A percentile compares a stretch with the other conserved stretches of the same genome.
Conservation (phyloP, 768 basidiomycete genomes). For the Cyclocybe cylindracea region DNA sequence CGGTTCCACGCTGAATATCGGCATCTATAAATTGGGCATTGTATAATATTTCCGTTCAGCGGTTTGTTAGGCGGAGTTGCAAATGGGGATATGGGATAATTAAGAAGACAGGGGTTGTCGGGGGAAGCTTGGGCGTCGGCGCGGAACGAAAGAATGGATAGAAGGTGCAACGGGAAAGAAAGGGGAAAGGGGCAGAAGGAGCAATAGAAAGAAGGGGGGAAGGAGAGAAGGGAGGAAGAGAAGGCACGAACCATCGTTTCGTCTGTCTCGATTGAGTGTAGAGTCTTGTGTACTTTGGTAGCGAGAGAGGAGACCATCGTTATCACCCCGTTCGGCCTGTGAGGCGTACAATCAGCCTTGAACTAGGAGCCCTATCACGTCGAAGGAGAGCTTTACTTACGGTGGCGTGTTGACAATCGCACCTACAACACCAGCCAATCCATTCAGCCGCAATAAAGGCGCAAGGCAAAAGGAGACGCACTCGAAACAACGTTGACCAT, state of each 20-base stretch:
- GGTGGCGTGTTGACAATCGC: constrained; percentile 96
- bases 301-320: constrained; percentile 80
- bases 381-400: constrained; percentile 40
- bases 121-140: too few relatives aligned
- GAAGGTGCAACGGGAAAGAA: neutral
- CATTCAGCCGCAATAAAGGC: neutral
- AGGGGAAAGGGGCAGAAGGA: neutral
- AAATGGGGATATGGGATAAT: too few relatives aligned
- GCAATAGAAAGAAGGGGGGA: neutral
- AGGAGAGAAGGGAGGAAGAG: neutral
- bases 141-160: too few relatives aligned
- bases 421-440: constrained; percentile 34
- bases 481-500: constrained; percentile 91
- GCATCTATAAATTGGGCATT: constrained; percentile 55
- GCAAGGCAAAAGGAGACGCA: constrained; percentile 29
- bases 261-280: constrained; percentile 83
- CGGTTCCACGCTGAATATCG: constrained; percentile 68
- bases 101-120: too few relatives aligned
- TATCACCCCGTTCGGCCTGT: constrained; percentile 72
- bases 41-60: too few relatives aligned
- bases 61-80: too few relatives aligned
- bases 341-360: constrained; percentile 10
- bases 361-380: neutral
- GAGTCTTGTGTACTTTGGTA: constrained; percentile 80
- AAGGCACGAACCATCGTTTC: constrained; percentile 70